Evolutionary conservation across 2,329 filamentous ascomycete genomes (phyloP).

Genomic region (Penicillium sp.): DNA sequence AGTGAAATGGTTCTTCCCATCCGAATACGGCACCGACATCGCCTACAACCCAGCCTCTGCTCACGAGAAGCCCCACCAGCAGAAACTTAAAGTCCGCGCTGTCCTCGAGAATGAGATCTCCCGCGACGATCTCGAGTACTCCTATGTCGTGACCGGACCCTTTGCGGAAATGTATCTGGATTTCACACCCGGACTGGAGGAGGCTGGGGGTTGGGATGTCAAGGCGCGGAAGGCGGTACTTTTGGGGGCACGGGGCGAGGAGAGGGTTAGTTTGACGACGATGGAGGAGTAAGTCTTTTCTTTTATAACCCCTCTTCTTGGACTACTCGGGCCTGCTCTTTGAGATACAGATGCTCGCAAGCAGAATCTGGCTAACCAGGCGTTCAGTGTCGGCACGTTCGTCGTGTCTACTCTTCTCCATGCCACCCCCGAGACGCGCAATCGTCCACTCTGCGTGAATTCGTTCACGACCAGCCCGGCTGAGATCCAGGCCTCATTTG

Average conservation of each 20-base stretch:
- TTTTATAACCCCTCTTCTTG: neutral
- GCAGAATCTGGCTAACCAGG: neutral
- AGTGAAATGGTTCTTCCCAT: slow-evolving; percentile 67
- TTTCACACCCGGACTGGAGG: slow-evolving; percentile 36
- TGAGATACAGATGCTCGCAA: too few relatives aligned
- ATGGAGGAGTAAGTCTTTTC: slow-evolving; percentile 64
- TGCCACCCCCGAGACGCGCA: slow-evolving; percentile 51
- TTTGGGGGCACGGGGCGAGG: slow-evolving; percentile 60
- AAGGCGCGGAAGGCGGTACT: slow-evolving; percentile 60
- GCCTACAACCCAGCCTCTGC: slow-evolving; percentile 61
- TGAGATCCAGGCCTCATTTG: slow-evolving; percentile 66
- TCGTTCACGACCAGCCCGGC: slow-evolving; percentile 69
- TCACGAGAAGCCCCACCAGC: slow-evolving; percentile 67
- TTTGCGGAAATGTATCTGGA: slow-evolving; percentile 66
- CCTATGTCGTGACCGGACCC: slow-evolving; percentile 70
- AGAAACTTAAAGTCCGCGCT: slow-evolving; percentile 68
- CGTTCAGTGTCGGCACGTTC: slow-evolving; percentile 63
- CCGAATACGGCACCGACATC: slow-evolving; percentile 67
- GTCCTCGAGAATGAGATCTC: slow-evolving; percentile 56
- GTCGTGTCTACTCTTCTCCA: slow-evolving; percentile 64
- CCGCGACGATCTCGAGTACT: slow-evolving; percentile 57
- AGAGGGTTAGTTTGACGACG: slow-evolving; percentile 66
- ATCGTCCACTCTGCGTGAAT: slow-evolving; percentile 65
- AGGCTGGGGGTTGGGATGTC: slow-evolving; percentile 62
- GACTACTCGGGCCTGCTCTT: neutral